Evolutionary conservation across 2,329 filamentous ascomycete genomes (phyloP).

Genomic region (Nannizziopsis barbatae): DNA sequence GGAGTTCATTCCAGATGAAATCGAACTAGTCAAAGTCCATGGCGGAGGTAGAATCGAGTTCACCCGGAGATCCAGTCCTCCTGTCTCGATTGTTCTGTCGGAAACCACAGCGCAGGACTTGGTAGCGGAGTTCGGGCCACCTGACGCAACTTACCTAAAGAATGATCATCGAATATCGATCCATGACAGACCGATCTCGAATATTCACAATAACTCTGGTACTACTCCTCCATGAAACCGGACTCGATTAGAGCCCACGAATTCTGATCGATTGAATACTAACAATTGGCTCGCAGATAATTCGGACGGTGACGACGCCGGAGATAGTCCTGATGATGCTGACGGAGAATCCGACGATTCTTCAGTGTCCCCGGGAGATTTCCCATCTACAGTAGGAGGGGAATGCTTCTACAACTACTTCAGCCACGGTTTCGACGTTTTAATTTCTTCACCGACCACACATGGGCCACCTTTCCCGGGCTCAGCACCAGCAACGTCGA

Average conservation of each 20-base stretch:
- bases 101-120: constrained; percentile 88
- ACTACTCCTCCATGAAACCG: constrained; percentile 28
- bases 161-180: constrained; percentile 82
- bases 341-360: constrained; percentile 36
- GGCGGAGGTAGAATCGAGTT: constrained; percentile 71
- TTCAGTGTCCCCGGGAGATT: constrained; percentile 47
- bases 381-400: constrained; percentile 39
- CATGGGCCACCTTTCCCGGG: constrained; percentile 54
- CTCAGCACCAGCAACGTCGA: constrained; percentile 21
- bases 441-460: constrained; percentile 66
- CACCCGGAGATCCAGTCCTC: constrained; percentile 55
- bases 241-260: constrained; percentile 38
- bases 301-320: constrained; percentile 35
- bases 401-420: constrained; percentile 95
- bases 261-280: constrained; percentile 61
- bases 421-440: constrained; percentile 82
- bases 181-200: constrained; percentile 41
- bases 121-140: constrained; percentile 79
- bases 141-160: constrained; percentile 87
- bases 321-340: no score
- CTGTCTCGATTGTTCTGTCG: constrained; percentile 63
- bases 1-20: constrained; percentile 76
- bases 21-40: constrained; percentile 67
- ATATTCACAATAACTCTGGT: constrained; percentile 12
- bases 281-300: constrained; percentile 59